Conservation (phyloP, 805 yeast genomes). For the Saccharomycopsis selenospora region DNA sequence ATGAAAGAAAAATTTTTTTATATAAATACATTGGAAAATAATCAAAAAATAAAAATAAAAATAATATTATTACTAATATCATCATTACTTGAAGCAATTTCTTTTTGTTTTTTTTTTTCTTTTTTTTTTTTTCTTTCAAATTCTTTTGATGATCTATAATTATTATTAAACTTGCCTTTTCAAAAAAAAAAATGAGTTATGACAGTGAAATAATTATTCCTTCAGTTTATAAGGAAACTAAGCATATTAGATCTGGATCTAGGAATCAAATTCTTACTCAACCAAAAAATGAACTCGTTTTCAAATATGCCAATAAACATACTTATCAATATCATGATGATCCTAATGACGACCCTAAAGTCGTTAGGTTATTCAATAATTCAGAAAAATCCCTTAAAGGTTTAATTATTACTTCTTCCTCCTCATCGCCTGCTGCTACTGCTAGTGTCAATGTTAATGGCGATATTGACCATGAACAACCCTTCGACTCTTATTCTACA, state of each 20-base stretch:
- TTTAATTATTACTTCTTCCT: not conserved
- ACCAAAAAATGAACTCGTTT: not conserved
- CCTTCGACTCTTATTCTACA: not conserved
- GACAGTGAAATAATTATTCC: not conserved
- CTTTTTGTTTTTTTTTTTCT: no score
- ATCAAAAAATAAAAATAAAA: no score
- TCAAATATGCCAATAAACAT: not conserved
- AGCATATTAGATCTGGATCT: not conserved
- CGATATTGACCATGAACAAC: not conserved
- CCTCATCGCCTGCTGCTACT: not conserved
- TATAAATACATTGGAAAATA: no score
- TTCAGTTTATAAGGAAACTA: not conserved
- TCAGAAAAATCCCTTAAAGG: not conserved
- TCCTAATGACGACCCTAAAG: constrained; percentile 1
- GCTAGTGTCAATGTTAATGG: not conserved
- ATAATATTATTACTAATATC: no score
- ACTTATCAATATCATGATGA: not conserved
- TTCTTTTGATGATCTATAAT: no score
- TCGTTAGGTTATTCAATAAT: not conserved
- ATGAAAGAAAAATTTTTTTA: no score
- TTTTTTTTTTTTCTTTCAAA: no score
- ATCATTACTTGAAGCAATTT: no score
- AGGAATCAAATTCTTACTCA: not conserved
- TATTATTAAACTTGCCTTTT: no score
- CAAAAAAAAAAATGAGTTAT: constrained; percentile 1